Evolutionary conservation across 164 flowering plant genomes (phyloP).

Genomic region (Houttuynia cordata): DNA sequence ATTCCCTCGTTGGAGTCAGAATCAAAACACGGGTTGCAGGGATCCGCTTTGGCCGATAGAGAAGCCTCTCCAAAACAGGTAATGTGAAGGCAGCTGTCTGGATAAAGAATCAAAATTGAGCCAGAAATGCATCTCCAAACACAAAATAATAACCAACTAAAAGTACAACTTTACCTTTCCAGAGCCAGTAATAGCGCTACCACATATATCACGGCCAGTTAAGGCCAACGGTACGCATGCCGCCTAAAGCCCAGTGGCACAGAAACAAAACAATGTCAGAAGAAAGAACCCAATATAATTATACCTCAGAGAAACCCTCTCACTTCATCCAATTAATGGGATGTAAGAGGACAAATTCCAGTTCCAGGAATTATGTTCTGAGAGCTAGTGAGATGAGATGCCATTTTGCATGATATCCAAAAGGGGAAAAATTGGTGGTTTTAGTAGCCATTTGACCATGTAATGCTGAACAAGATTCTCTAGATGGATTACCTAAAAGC

Average conservation of each 20-base stretch:
- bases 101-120: not conserved
- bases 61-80: slow-evolving; percentile 80
- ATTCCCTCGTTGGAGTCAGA: slow-evolving; percentile 93
- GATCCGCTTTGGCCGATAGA: slow-evolving; percentile 71
- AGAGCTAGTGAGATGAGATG: too few relatives aligned
- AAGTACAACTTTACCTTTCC: slow-evolving; percentile 54
- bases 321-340: too few relatives aligned
- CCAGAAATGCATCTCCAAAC: too few relatives aligned
- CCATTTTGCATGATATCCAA: too few relatives aligned
- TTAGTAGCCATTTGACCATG: too few relatives aligned
- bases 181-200: slow-evolving; percentile 95
- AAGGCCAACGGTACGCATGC: slow-evolving; percentile 85
- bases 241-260: slow-evolving; percentile 36
- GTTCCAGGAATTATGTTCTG: too few relatives aligned
- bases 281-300: too few relatives aligned
- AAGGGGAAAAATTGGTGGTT: too few relatives aligned
- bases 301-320: too few relatives aligned
- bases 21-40: slow-evolving; percentile 74
- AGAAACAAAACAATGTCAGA: too few relatives aligned
- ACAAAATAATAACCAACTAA: not conserved
- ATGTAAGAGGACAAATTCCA: too few relatives aligned
- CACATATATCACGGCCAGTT: slow-evolving; percentile 89
- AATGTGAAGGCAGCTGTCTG: slow-evolving; percentile 92
- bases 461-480: too few relatives aligned
- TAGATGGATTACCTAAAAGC: not conserved